Percentiles rank a stretch among this genome's conserved stretches.
These are phyloP conservation scores for Blastocystis hominis DNA, from an alignment of 352 stramenopile genomes.

Conservation along the genomic window DNA sequence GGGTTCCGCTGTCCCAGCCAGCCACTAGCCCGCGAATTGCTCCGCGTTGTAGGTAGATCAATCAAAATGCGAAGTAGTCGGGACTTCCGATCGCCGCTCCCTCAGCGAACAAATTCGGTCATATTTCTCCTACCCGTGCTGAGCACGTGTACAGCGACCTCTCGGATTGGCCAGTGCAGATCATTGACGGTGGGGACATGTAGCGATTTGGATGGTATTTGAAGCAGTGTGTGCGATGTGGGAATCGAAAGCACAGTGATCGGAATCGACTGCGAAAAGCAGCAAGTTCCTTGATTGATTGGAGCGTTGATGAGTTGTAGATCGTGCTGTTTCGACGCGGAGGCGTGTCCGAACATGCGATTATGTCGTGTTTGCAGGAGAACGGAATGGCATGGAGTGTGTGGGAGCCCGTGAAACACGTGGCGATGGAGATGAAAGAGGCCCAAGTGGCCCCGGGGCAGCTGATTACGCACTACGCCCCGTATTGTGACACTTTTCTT, in stretches of 20 bases:
- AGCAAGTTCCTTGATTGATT: slow-evolving; percentile 61
- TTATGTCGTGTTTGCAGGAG: slow-evolving; percentile 65
- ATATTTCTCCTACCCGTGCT: slow-evolving; percentile 88
- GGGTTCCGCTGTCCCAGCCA: slow-evolving; percentile 86
- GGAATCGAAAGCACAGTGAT: slow-evolving; percentile 85
- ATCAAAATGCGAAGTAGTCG: slow-evolving; percentile 57
- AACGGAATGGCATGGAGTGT: neutral
- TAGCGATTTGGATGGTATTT: neutral
- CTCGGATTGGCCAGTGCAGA: slow-evolving; percentile 74
- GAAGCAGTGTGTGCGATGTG: slow-evolving; percentile 67
- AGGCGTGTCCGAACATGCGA: slow-evolving; percentile 70
- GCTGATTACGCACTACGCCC: slow-evolving; percentile 91
- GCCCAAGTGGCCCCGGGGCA: slow-evolving; percentile 83
- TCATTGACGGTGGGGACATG: slow-evolving; percentile 67
- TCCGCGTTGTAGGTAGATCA: slow-evolving; percentile 65
- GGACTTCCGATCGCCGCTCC: slow-evolving; percentile 87
- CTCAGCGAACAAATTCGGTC: slow-evolving; percentile 93
- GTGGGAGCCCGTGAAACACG: neutral
- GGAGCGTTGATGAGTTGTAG: neutral
- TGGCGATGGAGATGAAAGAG: slow-evolving; percentile 66
- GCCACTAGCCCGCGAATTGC: slow-evolving; percentile 76
- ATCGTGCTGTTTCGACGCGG: slow-evolving; percentile 77
- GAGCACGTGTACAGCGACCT: slow-evolving; percentile 92
- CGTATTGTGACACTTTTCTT: slow-evolving; percentile 80
- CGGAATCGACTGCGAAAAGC: slow-evolving; percentile 73